A percentile compares a stretch with the other conserved stretches of the same genome.
phyloP scores from a whole-genome alignment of 208 protist genomes.

The Endotrypanum monterogeii region DNA sequence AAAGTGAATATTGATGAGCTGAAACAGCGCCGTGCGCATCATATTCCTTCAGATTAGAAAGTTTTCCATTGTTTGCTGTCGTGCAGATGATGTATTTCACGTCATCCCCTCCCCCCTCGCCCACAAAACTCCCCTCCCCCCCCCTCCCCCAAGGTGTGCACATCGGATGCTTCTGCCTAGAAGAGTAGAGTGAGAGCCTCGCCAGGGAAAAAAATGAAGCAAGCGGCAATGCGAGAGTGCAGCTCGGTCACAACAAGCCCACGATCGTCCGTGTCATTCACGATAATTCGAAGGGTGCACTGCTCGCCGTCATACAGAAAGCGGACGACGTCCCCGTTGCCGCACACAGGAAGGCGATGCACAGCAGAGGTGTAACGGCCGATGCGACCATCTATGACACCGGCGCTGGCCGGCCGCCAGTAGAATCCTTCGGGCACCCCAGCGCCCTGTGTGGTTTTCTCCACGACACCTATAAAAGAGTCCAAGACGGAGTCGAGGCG shows the following conservation, averaged over 20 bases:
- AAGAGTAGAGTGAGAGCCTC: constrained; percentile 73
- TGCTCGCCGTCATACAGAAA: constrained; percentile 60
- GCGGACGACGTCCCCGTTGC: constrained; percentile 55
- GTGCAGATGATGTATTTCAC: too few species aligned
- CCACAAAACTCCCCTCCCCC: too few species aligned
- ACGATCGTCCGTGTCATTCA: constrained; percentile 57
- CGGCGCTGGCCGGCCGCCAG: constrained; percentile 67
- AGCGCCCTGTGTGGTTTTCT: constrained; percentile 37
- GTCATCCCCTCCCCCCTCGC: background rate
- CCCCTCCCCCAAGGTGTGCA: too few species aligned
- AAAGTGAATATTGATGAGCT: too few species aligned
- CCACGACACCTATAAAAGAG: constrained; percentile 78
- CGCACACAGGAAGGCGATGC: constrained; percentile 58
- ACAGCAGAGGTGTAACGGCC: constrained; percentile 42
- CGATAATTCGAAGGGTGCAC: constrained; percentile 39
- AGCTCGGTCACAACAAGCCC: constrained; percentile 59
- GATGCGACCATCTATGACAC: constrained; percentile 60
- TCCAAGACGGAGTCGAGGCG: constrained; percentile 68
- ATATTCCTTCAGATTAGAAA: too few species aligned
- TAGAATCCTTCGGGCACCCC: constrained; percentile 77
- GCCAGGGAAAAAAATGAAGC: constrained; percentile 85
- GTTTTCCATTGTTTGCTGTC: too few species aligned
- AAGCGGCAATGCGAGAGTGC: constrained; percentile 58
- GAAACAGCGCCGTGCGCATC: too few species aligned
- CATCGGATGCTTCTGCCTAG: background rate